These are phyloP conservation scores for Entophlyctis luteolus DNA, from an alignment of 192 early-diverging fungal genomes.

Conservation along the genomic window DNA sequence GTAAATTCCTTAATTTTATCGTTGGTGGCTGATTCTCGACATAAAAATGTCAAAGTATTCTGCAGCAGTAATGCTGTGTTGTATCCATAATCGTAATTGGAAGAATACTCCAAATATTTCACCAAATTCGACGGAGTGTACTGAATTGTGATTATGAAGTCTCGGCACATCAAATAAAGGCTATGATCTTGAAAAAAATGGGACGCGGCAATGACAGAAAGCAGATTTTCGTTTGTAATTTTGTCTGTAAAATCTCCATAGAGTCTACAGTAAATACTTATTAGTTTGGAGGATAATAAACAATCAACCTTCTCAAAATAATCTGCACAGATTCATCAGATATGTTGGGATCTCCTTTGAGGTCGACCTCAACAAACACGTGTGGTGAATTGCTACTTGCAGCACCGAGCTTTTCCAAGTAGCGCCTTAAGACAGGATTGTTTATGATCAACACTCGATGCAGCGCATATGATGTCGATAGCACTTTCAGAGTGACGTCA, in stretches of 20 bases:
- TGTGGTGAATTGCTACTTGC: background rate
- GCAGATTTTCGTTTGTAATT: conserved; percentile 11
- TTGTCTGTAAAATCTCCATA: conserved; percentile 17
- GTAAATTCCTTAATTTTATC: conserved; percentile 1
- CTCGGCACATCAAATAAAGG: background rate
- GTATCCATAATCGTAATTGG: conserved; percentile 8
- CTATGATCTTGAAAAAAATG: conserved; percentile 8
- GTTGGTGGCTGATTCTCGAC: conserved; percentile 7
- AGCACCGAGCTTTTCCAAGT: background rate
- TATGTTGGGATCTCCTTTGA: conserved; percentile 7
- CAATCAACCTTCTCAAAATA: conserved; percentile 9
- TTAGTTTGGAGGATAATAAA: background rate
- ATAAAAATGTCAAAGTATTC: conserved; percentile 7
- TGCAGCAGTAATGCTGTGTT: background rate
- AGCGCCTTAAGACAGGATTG: background rate
- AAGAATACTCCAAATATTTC: conserved; percentile 11
- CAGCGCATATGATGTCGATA: conserved; percentile 13
- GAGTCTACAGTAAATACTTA: background rate
- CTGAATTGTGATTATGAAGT: conserved; percentile 4
- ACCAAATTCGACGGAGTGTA: conserved; percentile 5
- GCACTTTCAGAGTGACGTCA: conserved; percentile 3
- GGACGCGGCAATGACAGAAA: conserved; percentile 1
- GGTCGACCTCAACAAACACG: background rate
- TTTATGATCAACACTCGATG: conserved; percentile 4
- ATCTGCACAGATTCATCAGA: conserved; percentile 15